Conservation (phyloP, 306 rosid genomes). For the Prunus dulcis region DNA sequence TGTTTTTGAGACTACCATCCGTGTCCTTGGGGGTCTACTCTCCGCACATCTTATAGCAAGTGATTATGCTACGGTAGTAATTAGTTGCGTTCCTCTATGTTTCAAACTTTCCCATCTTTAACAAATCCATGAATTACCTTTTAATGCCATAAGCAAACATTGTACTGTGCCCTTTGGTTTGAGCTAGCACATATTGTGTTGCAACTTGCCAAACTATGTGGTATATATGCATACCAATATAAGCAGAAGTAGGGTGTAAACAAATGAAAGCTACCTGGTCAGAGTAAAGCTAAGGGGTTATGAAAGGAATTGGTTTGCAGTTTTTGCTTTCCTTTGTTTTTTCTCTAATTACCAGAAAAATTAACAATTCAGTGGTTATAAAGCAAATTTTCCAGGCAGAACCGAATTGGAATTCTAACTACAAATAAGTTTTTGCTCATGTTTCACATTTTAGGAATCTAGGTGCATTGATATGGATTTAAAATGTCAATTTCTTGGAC, state of each 20-base stretch:
- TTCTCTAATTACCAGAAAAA: neutral
- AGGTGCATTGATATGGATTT: neutral
- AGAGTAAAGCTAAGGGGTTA: neutral
- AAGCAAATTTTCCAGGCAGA: neutral
- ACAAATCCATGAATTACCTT: neutral
- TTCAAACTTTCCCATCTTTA: neutral
- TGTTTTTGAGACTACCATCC: conserved; percentile 82
- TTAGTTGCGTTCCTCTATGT: conserved; percentile 6
- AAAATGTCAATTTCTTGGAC: neutral
- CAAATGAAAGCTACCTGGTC: neutral
- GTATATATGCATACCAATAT: neutral
- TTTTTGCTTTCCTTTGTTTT: neutral
- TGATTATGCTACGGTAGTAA: conserved; percentile 83
- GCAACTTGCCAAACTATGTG: no score
- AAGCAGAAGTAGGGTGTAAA: neutral
- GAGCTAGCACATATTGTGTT: neutral
- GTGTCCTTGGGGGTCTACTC: conserved; percentile 88
- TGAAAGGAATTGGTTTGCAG: neutral
- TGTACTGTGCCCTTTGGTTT: neutral
- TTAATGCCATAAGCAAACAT: neutral
- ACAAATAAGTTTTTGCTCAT: neutral
- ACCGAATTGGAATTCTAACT: neutral
- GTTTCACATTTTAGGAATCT: neutral
- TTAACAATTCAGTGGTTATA: neutral
- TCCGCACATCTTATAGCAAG: conserved; percentile 90